Base-by-base conservation (phyloP, 192 early-diverging fungal genomes). In the Backusella tarrabulga region DNA sequence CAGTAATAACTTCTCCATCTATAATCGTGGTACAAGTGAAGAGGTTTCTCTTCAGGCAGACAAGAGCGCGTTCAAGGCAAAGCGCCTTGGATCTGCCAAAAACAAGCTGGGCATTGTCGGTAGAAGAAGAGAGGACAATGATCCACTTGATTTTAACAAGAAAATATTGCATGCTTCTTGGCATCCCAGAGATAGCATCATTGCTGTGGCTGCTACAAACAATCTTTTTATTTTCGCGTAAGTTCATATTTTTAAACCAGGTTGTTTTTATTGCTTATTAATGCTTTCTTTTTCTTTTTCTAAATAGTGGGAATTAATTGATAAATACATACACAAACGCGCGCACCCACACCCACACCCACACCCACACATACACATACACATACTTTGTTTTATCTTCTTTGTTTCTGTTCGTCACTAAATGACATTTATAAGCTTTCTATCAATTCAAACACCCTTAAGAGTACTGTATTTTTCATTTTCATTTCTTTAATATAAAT, bases 1-100 rank as follows among this genome's bases (percentile, higher is more conserved):
- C 87, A 97, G 92, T 91, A 99, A 99, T 90, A 97, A 95, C 79
- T 97, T 99, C 86, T 95, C 96, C 85, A 95, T 99, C 77, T 98
- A 93, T 81, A 93, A 97, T 76, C 88, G 89, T 19, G 85, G 91
- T 38, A 92, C 88, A 72, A 88, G 91, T 71, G 89, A 90, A 72
- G 93, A 94, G 76, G 91, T 96, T 44, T 86, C 90, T 76, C 87
- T 99, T 68, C 97, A 98, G 83, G 98, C 98, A 26, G 98, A 99
- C 86, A 99, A 99, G 88, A 94, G 89, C 79, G 97, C 96, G 21
- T 98, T 99, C 89, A 93, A 96, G 85, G 95, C 98, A 29, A 98
- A 98, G 91, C 42, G 73, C 1, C 56, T 74, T 38, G 73, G 73
- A n/a, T 93, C 92, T 54, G 83, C 91, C 23, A 95, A 94, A 83